These are phyloP conservation scores for Sonneratia alba DNA, from an alignment of 345 rosid genomes.

Conservation along the genomic window DNA sequence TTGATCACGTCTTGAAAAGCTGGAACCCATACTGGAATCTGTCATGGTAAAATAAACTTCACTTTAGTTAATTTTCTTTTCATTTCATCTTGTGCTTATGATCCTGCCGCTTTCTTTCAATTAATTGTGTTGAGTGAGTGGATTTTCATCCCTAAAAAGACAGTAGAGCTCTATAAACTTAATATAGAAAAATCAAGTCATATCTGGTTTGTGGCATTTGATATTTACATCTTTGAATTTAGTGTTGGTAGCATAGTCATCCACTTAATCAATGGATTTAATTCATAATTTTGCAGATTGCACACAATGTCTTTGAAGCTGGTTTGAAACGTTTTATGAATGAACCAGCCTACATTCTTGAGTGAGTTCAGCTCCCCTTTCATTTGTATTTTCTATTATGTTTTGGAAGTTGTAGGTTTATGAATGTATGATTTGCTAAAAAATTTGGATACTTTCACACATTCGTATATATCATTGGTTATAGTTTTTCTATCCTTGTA, in stretches of 20 bases:
- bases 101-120: background rate
- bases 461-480: background rate
- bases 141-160: background rate
- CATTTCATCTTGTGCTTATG: background rate
- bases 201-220: background rate
- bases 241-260: background rate
- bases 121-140: background rate
- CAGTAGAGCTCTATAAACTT: background rate
- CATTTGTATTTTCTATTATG: background rate
- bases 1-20: background rate
- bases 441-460: background rate
- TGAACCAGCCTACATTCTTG: conserved; percentile 84
- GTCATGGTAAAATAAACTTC: background rate
- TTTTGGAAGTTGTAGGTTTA: background rate
- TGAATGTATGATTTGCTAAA: background rate
- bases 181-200: too few relatives aligned
- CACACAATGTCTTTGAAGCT: conserved; percentile 88
- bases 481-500: background rate
- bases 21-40: background rate
- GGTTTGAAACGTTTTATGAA: conserved; percentile 86
- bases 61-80: background rate
- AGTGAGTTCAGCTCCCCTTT: conserved; percentile 40
- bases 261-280: background rate
- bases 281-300: conserved; percentile 37
- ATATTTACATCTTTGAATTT: background rate